phyloP scores from a whole-genome alignment of 306 rosid species.

The Hippophae rhamnoides region DNA sequence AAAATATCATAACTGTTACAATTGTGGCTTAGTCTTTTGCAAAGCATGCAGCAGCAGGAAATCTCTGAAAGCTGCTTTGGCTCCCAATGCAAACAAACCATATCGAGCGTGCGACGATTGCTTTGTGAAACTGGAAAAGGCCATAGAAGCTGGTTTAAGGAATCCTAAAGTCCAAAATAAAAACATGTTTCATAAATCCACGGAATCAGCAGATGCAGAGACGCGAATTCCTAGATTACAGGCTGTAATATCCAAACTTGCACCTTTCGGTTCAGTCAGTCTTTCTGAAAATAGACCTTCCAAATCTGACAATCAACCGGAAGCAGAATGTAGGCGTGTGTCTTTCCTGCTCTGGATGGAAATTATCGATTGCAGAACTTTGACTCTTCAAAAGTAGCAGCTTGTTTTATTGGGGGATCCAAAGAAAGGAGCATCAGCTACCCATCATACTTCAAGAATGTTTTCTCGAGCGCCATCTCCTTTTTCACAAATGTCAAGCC shows the following conservation, averaged over 20 bases:
- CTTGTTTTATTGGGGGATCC: constrained; percentile 21
- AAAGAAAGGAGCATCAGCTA: constrained; percentile 35
- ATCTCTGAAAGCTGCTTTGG: constrained; percentile 78
- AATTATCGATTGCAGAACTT: constrained; percentile 29
- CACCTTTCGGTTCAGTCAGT: constrained; percentile 62
- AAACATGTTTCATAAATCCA: constrained; percentile 23
- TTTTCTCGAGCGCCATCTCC: constrained; percentile 65
- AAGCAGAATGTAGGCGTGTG: constrained; percentile 31
- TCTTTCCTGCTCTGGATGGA: constrained; percentile 51
- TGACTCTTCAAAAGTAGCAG: constrained; percentile 35
- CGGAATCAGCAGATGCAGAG: constrained; percentile 32
- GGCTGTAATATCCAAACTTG: constrained; percentile 54
- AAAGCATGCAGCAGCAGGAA: constrained; percentile 77
- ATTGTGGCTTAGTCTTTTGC: constrained; percentile 91
- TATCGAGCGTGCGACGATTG: constrained; percentile 93
- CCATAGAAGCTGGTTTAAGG: constrained; percentile 37
- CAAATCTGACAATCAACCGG: constrained; percentile 34
- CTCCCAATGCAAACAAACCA: constrained; percentile 64
- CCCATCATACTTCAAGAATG: constrained; percentile 41
- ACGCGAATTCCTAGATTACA: constrained; percentile 36
- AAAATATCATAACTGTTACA: constrained; percentile 92
- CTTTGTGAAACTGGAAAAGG: constrained; percentile 53
- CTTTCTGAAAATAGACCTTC: constrained; percentile 38
- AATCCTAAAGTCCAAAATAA: constrained; percentile 35
- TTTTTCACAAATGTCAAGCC: constrained; percentile 56